Evolutionary conservation across 306 rosid genomes (phyloP), one percentile per base, ranked within the genome.

Genomic region (Urtica urens): DNA sequence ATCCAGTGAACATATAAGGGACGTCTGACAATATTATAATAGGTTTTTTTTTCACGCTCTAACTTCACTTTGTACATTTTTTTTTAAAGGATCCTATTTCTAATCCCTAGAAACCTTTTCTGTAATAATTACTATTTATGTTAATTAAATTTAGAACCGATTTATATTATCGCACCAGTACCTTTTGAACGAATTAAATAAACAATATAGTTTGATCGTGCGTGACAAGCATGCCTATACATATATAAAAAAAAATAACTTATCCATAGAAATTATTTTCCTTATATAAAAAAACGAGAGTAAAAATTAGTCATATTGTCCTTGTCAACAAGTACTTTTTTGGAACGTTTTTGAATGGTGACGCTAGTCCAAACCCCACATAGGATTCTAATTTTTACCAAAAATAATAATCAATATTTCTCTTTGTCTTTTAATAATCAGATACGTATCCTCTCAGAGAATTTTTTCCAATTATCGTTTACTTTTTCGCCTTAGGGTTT

Each of bases 361-460:
- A 56, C 51, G 64, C 40, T 62, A 57, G 43, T 59, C 57, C 64
- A 47, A 67, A 65, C 65, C 74, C 77, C 76, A 72, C 95, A 82
- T 90, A 71, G 99, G 96, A 90, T 90, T 78, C 95, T 74, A 33
- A 40, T 63, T 64, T 19, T 29, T 46, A n/a, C n/a, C n/a, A n/a
- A n/a, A n/a, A n/a, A n/a, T n/a, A n/a, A n/a, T 46, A 30, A 21
- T 21, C 57, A 57, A 20, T 30, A 40, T 49, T 21, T 24, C 14
- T 53, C 29, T 68, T 54, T 63, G 59, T 63, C 67, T 11, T 76
- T 64, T 67, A 49, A 72, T 67, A 66, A 59, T 58, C 59, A 66
- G 52, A 68, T 18, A 58, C 49, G 52, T 60, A 69, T 70, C 57
- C 42, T 67, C 51, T 4, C 10, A 73, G 40, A 68, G 41, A 35